Base-by-base conservation (phyloP, 2,329 filamentous ascomycete species). In the Zasmidium cellare region DNA sequence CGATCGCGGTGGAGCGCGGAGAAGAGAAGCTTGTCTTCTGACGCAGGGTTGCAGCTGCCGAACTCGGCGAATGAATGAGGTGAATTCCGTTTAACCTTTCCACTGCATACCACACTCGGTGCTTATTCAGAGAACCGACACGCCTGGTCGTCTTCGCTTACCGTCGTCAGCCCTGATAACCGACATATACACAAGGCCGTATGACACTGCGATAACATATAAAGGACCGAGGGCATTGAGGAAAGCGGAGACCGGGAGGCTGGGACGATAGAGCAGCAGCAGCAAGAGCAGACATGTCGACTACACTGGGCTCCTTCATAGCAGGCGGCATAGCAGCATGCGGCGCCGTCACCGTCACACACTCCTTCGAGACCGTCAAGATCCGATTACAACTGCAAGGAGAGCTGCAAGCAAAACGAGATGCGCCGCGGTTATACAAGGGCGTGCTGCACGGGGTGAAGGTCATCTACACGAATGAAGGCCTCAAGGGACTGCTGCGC, bases 341-440 rank as follows among this genome's bases (percentile, higher is more conserved):
- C 78, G 94, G 94, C 72, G 94, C 94, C 65, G 94, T 99, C 57
- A 97, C 93, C 44, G 92, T 96, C 65, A 97, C 94, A 51, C 94
- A 99, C 77, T 92, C 92, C 57, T 97, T 97, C 79, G 94, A 99
- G 79, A 97, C 93, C 12, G 92, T 99, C 74, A 99, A 99, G 84
- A 97, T 97, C 73, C 90, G 91, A 70, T 87, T 99, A 84, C 94
- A 99, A 79, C 77, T 99, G 55, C 94, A 99, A 76, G 94, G 94
- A 75, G 94, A 99, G 76, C 84, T 99, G 55, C 91, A 97, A 72
- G 82, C 87, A 57, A 96, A 92, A 74, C 86, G 87, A 67, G 87
- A 92, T 72, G 91, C 93, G 58, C 89, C 89, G 65, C 89, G 91
- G 70, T 84, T 96, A 78, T 99, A 99, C 80, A 87, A 85, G 63